Evolutionary conservation across 345 rosid genomes (phyloP).

Genomic region (Hevea brasiliensis): DNA sequence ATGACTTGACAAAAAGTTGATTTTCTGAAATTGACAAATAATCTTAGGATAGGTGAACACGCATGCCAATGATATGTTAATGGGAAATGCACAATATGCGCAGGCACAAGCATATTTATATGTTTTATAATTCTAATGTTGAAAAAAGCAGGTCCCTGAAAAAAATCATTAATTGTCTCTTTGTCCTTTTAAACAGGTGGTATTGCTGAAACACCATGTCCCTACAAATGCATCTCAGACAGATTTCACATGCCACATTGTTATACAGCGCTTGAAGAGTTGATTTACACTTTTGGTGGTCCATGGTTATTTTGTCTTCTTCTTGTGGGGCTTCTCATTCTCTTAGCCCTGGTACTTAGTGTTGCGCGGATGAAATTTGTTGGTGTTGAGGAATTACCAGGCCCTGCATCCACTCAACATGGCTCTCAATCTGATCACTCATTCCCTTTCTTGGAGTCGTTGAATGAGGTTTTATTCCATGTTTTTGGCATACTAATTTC

Average conservation of each 20-base stretch:
- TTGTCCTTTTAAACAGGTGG: conserved; percentile 63
- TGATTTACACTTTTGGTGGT: conserved; percentile 97
- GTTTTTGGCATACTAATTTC: conserved; percentile 11
- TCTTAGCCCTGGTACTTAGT: conserved; percentile 92
- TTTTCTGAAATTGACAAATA: neutral
- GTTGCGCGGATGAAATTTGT: conserved; percentile 98
- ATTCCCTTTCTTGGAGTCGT: conserved; percentile 94
- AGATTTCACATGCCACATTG: conserved; percentile 97
- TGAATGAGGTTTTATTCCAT: conserved; percentile 75
- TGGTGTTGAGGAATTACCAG: conserved; percentile 91
- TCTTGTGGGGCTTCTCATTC: conserved; percentile 81
- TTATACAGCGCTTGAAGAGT: conserved; percentile 94
- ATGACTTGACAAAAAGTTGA: neutral
- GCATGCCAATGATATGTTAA: too few species aligned
- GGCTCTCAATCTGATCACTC: conserved; percentile 94
- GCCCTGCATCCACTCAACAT: conserved; percentile 86
- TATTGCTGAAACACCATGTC: conserved; percentile 84
- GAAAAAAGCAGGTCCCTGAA: neutral
- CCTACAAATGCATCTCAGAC: conserved; percentile 81
- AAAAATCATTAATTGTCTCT: neutral
- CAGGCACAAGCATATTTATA: neutral
- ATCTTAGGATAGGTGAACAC: neutral
- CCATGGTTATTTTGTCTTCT: conserved; percentile 95
- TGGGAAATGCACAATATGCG: neutral
- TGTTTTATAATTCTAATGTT: neutral